Evolutionary conservation across 2,329 filamentous ascomycete species (phyloP), one percentile per base, ranked within the genome.

Genomic region (Xylariaceae sp.): DNA sequence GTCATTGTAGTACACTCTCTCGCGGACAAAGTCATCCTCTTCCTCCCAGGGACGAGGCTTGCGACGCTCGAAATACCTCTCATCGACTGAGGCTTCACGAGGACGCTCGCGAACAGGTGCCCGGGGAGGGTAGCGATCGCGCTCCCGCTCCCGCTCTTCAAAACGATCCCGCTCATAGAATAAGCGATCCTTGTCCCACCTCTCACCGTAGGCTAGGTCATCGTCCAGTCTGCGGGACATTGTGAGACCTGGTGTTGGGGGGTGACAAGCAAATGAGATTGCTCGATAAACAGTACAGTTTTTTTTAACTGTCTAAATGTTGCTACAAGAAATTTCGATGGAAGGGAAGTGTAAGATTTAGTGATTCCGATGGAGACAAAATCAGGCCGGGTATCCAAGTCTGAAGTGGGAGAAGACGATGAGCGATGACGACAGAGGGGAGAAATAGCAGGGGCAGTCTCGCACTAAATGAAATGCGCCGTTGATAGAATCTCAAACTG

Each of bases 161-260:
- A 74, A 75, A 45, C 73, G 71, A 48, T 82, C 80, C 55, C 79
- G 76, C 63, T 77, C 75, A 48, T 65, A 63, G 34, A 65, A 58
- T 61, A 79, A 76, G 57, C 80, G 81, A 56, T 81, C 81, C 43
- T 74, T 74, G 61, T 85, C 80, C 80, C 79, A 84, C 60, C 75
- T 71, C 57, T 71, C 72, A 46, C 66, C 62, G 53, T 71, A 71
- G 53, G 70, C 69, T 34, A 72, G 58, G 55, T 71, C 68, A 28
- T 66, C 67, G 38, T 69, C 66, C 5, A 53, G 45, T 58, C 51
- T 48, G 31, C 46, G 50, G 36, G 14, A 53, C 48, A 55, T 57
- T 58, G 18, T 40, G 47, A 38, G 31, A 17, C 41, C 6, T 17
- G 39, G 22, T 31, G 31, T 18, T 19, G 31, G 6, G 31, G 17